Percentiles rank a stretch among this genome's conserved stretches.
These are phyloP conservation scores for Echria macrotheca DNA, from an alignment of 495 filamentous ascomycete species.

Conservation along the genomic window DNA sequence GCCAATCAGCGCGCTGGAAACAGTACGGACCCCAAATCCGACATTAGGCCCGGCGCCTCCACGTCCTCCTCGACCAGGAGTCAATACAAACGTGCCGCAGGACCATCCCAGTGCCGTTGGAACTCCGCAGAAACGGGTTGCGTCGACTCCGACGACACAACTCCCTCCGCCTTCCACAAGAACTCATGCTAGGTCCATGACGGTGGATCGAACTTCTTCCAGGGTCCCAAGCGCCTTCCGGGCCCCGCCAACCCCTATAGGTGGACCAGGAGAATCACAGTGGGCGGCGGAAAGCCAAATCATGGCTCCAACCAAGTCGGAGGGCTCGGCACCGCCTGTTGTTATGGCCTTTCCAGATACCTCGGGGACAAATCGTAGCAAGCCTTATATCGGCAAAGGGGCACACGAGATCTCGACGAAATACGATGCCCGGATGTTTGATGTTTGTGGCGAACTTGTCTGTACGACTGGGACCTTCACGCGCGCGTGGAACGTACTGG, in stretches of 20 bases:
- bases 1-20: constrained; percentile 32
- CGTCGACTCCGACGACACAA: constrained; percentile 46
- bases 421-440: constrained; percentile 78
- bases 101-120: constrained; percentile 13
- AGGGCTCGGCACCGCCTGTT: constrained; percentile 16
- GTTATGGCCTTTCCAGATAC: constrained; percentile 67
- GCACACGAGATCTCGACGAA: constrained; percentile 72
- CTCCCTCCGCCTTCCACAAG: constrained; percentile 31
- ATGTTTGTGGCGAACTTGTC: constrained; percentile 79
- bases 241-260: constrained; percentile 21
- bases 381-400: constrained; percentile 65
- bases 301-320: constrained; percentile 11
- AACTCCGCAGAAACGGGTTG: constrained; percentile 43
- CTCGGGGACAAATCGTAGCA: constrained; percentile 76
- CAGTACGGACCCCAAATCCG: constrained; percentile 14
- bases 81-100: constrained; percentile 31
- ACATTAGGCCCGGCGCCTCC: constrained; percentile 37
- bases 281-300: constrained; percentile 24
- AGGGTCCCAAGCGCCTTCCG: constrained; percentile 33
- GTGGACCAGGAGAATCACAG: constrained; percentile 19
- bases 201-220: constrained; percentile 37
- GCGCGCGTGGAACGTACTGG: constrained; percentile 76
- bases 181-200: constrained; percentile 47
- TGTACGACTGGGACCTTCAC: constrained; percentile 82
- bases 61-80: constrained; percentile 39